Percentiles rank a stretch among this genome's conserved stretches.
Conservation (phyloP, 768 basidiomycete species). For the Kwoniella botswanensis region DNA sequence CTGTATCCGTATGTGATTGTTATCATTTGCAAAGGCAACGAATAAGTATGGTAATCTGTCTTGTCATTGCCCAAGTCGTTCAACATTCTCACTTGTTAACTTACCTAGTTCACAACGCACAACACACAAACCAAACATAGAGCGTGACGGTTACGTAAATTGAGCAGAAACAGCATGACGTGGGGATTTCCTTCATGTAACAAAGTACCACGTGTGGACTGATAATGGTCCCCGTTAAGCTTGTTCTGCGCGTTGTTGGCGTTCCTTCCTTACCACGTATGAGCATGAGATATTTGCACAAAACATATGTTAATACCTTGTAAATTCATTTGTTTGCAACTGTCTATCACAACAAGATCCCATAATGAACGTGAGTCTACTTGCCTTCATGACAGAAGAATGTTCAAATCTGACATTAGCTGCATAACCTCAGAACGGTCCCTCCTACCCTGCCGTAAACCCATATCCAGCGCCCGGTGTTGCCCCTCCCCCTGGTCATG, state of each 20-base stretch:
- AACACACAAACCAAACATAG: neutral
- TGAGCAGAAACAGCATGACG: no score
- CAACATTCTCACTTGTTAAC: neutral
- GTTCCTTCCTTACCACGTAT: neutral
- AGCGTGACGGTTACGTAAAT: neutral
- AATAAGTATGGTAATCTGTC: no score
- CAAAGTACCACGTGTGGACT: neutral
- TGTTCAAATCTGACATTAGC: neutral
- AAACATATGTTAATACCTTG: no score
- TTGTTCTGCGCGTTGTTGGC: neutral
- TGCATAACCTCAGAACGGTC: neutral
- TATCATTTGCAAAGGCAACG: no score
- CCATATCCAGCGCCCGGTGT: slow-evolving; percentile 18
- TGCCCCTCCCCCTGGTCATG: slow-evolving; percentile 23
- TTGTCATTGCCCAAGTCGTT: neutral
- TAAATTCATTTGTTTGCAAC: neutral
- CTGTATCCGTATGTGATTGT: no score
- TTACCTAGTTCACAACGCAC: no score
- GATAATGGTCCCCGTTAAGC: neutral
- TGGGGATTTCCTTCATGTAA: no score
- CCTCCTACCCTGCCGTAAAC: slow-evolving; percentile 19
- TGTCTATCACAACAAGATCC: neutral
- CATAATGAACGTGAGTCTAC: slow-evolving; percentile 19
- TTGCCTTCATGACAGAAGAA: neutral
- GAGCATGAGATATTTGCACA: no score